A percentile compares a stretch with the other conserved stretches of the same genome.
Evolutionary conservation across 2,329 filamentous ascomycete species (phyloP).

Genomic region (Fusarium sp.): DNA sequence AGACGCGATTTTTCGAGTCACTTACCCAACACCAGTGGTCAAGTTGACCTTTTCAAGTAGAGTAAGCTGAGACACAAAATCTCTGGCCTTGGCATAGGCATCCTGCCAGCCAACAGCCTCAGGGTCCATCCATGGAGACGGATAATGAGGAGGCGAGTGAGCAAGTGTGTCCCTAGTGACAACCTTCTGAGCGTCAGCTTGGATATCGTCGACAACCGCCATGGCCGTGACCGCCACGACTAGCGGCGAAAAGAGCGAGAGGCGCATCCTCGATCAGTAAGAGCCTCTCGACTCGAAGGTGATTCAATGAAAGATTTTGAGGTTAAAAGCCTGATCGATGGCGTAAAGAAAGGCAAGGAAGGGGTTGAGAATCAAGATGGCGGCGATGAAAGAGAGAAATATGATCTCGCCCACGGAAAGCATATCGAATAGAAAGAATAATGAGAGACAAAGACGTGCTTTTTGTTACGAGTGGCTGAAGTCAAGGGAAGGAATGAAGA

Average conservation of each 20-base stretch:
- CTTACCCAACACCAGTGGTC: slow-evolving; percentile 89
- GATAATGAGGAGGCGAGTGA: slow-evolving; percentile 77
- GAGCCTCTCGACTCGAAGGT: not conserved
- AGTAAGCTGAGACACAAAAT: slow-evolving; percentile 87
- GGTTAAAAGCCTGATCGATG: not conserved
- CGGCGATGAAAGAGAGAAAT: not conserved
- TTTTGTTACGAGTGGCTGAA: not conserved
- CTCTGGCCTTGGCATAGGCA: slow-evolving; percentile 81
- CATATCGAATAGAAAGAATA: not conserved
- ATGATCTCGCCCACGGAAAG: not conserved
- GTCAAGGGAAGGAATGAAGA: slow-evolving; percentile 1
- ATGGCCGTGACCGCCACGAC: not conserved
- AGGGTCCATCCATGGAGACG: slow-evolving; percentile 88
- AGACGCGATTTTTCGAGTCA: slow-evolving; percentile 16
- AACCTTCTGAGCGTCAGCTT: slow-evolving; percentile 49
- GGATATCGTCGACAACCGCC: slow-evolving; percentile 12
- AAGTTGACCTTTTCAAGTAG: slow-evolving; percentile 93
- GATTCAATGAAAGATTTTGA: not conserved
- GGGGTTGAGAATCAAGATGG: too few species aligned
- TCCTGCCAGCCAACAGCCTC: slow-evolving; percentile 79
- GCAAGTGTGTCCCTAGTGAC: slow-evolving; percentile 50
- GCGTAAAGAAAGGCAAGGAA: not conserved
- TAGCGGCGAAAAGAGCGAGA: slow-evolving; percentile 18
- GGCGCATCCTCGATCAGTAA: slow-evolving; percentile 25
- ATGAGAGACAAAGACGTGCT: not conserved